A percentile compares a stretch with the other conserved stretches of the same genome.
These are phyloP conservation scores for Torulaspora indica DNA, from an alignment of 805 yeast species.

Conservation along the genomic window DNA sequence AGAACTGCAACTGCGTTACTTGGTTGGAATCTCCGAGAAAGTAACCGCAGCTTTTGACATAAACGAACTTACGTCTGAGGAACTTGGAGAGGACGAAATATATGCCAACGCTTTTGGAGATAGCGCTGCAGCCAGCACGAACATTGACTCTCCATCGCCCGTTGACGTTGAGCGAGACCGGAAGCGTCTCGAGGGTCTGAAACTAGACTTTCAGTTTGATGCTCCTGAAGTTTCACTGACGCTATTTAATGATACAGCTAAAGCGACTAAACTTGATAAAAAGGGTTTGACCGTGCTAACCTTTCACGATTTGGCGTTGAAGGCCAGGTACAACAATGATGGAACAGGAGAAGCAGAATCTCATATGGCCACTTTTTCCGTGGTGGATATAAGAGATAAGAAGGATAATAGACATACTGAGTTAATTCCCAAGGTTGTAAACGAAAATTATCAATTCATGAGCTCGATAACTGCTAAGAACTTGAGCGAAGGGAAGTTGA, in stretches of 20 bases:
- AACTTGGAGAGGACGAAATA: constrained; percentile 59
- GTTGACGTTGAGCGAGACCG: neutral
- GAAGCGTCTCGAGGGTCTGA: constrained; percentile 6
- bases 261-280: constrained; percentile 35
- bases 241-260: constrained; percentile 49
- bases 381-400: constrained; percentile 63
- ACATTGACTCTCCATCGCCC: constrained; percentile 2
- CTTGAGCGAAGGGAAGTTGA: constrained; percentile 37
- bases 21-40: constrained; percentile 51
- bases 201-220: constrained; percentile 44
- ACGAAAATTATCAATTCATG: constrained; percentile 66
- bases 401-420: constrained; percentile 70
- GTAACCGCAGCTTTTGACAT: constrained; percentile 51
- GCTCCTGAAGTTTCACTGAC: constrained; percentile 63
- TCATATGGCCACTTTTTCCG: constrained; percentile 65
- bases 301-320: constrained; percentile 52
- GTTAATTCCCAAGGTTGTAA: constrained; percentile 65
- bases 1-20: constrained; percentile 61
- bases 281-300: constrained; percentile 53
- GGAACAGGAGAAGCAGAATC: constrained; percentile 57
- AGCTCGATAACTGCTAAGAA: constrained; percentile 48
- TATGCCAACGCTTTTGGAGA: constrained; percentile 52
- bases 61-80: constrained; percentile 44
- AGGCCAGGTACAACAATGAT: constrained; percentile 48
- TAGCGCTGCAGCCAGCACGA: constrained; percentile 20